Base-by-base conservation (phyloP, 2,329 filamentous ascomycete genomes). In the Pseudocercospora musae region DNA sequence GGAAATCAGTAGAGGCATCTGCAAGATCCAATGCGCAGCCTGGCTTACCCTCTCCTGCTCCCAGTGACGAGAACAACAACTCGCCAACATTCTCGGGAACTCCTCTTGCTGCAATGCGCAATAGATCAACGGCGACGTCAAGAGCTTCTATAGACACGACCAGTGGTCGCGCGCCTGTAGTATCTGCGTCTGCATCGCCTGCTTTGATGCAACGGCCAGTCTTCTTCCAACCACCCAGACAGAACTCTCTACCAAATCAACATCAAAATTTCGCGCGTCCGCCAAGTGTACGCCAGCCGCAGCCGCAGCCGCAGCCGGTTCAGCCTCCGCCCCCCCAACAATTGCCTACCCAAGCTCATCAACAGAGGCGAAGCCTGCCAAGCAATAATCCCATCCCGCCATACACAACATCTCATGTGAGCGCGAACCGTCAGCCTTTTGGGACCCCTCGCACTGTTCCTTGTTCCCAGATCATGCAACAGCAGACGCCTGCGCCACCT, bases 41-140 rank as follows among this genome's bases (percentile, higher is more conserved):
- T 44, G 59, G 59, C 20, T 79, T 89, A 55, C 85, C 86, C 6
- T 88, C 88, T 13, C 86, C 87, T 31, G 82, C 86, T 11, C 82
- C 84, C 10, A 89, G 85, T 71, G 84, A 89, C 66, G 85, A 87
- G 64, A 66, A 66, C 78, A 61, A 68, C 29, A 61, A 68, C 29
- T 70, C 69, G 2, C 69, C 68, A 21, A 62, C 62, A 4, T 46
- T 67, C 11, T 52, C 48, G 10, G 60, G 68, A 11, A 62, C 33
- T 29, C 54, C 59, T 25, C 46, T 58, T 23, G 40, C 27, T 27
- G 57, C 58, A 6, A 20, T 49, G 37, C 48, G 60, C 20, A 40
- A 40, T 23, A 55, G 61, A 42, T n/a, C 54, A 25, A 18, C 25
- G 4, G 44, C 44, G 23, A 49, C 44, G 20, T n/a, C 20, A 15